These are phyloP conservation scores for Auxenochlorella pyrenoidosa DNA, from an alignment of 139 green algal species.

Conservation along the genomic window DNA sequence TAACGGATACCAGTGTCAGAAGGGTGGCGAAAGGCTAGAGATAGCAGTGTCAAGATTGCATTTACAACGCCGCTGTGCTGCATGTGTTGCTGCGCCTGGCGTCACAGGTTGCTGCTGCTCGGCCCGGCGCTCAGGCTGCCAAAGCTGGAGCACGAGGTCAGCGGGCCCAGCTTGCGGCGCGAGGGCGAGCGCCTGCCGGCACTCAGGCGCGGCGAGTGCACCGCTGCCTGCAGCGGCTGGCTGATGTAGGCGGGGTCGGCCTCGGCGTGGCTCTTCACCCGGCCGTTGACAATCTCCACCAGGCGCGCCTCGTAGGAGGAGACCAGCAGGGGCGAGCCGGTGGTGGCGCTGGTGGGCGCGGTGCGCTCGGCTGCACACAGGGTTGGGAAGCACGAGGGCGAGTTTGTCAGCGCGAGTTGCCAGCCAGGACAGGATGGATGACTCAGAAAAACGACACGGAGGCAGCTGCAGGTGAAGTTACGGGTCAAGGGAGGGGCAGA, in stretches of 20 bases:
- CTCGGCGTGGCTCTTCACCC: neutral
- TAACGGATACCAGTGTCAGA: too few relatives aligned
- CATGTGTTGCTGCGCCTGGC: neutral
- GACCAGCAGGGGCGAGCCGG: constrained; percentile 1
- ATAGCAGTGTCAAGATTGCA: too few relatives aligned
- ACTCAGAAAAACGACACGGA: too few relatives aligned
- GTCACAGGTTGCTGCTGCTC: neutral
- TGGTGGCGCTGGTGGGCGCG: neutral
- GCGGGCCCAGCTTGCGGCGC: neutral
- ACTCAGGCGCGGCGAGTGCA: neutral
- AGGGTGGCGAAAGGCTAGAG: too few relatives aligned
- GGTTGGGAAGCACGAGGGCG: neutral
- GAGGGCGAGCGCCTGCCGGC: neutral
- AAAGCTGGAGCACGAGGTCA: neutral
- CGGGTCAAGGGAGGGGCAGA: too few relatives aligned
- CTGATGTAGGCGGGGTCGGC: neutral
- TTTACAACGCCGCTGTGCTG: neutral
- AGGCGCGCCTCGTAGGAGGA: neutral
- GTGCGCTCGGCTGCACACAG: neutral
- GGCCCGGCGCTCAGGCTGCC: neutral
- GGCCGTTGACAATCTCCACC: neutral
- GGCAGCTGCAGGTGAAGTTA: too few relatives aligned
- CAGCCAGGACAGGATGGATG: too few relatives aligned
- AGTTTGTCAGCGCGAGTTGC: neutral
- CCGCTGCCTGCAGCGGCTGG: neutral